Base-by-base conservation (phyloP, 1,139 yeast genomes). In the Sugiyamaella japonica region DNA sequence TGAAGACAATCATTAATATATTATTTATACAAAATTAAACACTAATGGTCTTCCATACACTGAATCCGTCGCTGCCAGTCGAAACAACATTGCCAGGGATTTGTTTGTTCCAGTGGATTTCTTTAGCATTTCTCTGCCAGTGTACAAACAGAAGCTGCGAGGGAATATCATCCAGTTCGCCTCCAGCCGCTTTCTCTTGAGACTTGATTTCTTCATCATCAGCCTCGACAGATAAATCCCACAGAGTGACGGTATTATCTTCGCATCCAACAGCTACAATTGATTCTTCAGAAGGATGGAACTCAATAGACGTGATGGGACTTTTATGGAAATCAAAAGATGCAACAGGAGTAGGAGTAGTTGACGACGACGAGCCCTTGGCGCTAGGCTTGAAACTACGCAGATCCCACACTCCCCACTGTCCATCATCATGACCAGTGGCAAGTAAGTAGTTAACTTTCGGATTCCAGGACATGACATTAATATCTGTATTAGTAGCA, bases 321-420 rank as follows among this genome's bases (percentile, higher is more conserved):
- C 95, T 82, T 71, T 89, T 88, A 75, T 95, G 99, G 88, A 93
- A 95, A 65, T 87, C 89, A 68, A 93, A 93, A 17, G 73, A 63
- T 7, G 97, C 98, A 32, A 91, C 97, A 15, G 65, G 60, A 10
- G 62, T 58, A 7, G 68, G 75, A 12, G 50, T 28, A 12, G 38
- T 15, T n/a, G 44, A 13, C 4, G 39, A 13, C 9, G 23, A 8
- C 1, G 46, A 13, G 1, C 50, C 50, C 13, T 58, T 29, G 10
- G 91, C 90, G 8, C 82, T 73, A 2, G 89, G 86, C 61, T 82
- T 81, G 74, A 95, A 90, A 64, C 82, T 86, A 70, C 99, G 85
- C 73, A 93, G 78, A 75, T 93, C 99, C 99, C 99, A 93, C 42
- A 93, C 95, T 53, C 96, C 90, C 97, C 98, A 93, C 32, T 85